phyloP scores from a whole-genome alignment of 495 filamentous ascomycete genomes.

The Evernia prunastri region DNA sequence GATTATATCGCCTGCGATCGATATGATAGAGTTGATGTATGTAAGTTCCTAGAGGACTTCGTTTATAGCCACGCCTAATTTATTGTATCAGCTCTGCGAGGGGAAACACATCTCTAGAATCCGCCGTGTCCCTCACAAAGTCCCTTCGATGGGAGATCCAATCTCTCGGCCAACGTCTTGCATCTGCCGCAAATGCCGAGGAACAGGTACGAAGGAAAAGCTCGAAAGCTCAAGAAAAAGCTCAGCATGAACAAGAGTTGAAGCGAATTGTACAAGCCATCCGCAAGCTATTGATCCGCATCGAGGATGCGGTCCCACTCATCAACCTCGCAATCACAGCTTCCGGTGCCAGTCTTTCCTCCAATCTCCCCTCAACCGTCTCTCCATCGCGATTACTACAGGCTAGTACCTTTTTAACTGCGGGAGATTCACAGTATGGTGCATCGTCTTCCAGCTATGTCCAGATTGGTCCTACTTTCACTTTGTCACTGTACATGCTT shows the following conservation, averaged over 20 bases:
- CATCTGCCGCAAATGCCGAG: conserved; percentile 60
- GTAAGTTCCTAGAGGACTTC: conserved; percentile 21
- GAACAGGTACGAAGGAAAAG: conserved; percentile 49
- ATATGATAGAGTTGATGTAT: conserved; percentile 89
- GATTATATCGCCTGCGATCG: conserved; percentile 88
- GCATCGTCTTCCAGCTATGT: conserved; percentile 55
- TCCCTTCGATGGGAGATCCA: conserved; percentile 85
- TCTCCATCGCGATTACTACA: conserved; percentile 89
- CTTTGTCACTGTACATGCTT: conserved; percentile 91
- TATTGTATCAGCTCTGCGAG: conserved; percentile 59
- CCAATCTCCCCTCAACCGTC: conserved; percentile 69
- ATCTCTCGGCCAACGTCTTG: conserved; percentile 68
- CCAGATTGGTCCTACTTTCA: conserved; percentile 86
- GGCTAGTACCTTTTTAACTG: conserved; percentile 85
- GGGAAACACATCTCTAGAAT: conserved; percentile 91
- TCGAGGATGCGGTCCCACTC: conserved; percentile 89
- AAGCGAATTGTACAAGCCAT: conserved; percentile 68
- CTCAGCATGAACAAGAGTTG: conserved; percentile 53
- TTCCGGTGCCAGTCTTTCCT: conserved; percentile 80
- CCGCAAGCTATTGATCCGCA: conserved; percentile 63
- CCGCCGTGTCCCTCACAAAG: conserved; percentile 79
- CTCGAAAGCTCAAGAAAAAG: conserved; percentile 43
- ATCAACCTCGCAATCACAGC: conserved; percentile 95
- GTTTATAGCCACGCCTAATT: conserved; percentile 17
- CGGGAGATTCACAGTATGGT: conserved; percentile 79